Evolutionary conservation across 345 rosid species (phyloP).

Genomic region (Syzygium oleosum): DNA sequence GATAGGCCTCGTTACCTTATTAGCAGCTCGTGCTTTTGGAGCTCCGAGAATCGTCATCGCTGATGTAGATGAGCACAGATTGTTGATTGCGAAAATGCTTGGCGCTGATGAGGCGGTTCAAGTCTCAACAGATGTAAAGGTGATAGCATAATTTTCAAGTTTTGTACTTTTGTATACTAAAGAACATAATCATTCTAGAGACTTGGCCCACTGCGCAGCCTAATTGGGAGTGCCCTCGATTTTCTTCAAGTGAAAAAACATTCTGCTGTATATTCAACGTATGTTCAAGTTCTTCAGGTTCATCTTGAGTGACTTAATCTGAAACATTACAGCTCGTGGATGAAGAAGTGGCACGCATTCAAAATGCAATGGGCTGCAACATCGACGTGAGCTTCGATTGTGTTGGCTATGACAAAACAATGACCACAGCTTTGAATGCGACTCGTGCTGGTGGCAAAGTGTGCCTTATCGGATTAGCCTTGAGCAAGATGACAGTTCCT

Average conservation of each 20-base stretch:
- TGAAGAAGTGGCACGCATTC: slow-evolving; percentile 53
- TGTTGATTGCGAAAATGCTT: slow-evolving; percentile 65
- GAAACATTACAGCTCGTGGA: slow-evolving; percentile 39
- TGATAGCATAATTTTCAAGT: slow-evolving; percentile 1
- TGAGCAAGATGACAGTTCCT: slow-evolving; percentile 65
- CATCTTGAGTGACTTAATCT: neutral
- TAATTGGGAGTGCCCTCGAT: neutral
- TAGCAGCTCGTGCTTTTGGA: slow-evolving; percentile 89
- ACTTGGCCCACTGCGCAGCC: neutral
- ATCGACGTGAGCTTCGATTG: slow-evolving; percentile 82
- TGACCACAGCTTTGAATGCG: slow-evolving; percentile 69
- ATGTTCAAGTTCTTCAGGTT: neutral
- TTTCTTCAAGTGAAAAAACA: neutral
- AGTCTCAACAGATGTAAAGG: slow-evolving; percentile 64
- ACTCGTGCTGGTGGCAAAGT: slow-evolving; percentile 87
- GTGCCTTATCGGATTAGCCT: slow-evolving; percentile 86
- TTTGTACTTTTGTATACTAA: neutral
- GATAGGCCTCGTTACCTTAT: slow-evolving; percentile 81
- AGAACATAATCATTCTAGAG: neutral
- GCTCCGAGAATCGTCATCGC: slow-evolving; percentile 68
- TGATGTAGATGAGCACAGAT: slow-evolving; percentile 68
- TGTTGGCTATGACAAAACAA: slow-evolving; percentile 84
- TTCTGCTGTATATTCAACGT: neutral
- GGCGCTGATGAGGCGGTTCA: slow-evolving; percentile 59
- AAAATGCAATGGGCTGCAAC: slow-evolving; percentile 48